Evolutionary conservation across 2,329 filamentous ascomycete genomes (phyloP).

Genomic region (Scedosporium dehoogii): DNA sequence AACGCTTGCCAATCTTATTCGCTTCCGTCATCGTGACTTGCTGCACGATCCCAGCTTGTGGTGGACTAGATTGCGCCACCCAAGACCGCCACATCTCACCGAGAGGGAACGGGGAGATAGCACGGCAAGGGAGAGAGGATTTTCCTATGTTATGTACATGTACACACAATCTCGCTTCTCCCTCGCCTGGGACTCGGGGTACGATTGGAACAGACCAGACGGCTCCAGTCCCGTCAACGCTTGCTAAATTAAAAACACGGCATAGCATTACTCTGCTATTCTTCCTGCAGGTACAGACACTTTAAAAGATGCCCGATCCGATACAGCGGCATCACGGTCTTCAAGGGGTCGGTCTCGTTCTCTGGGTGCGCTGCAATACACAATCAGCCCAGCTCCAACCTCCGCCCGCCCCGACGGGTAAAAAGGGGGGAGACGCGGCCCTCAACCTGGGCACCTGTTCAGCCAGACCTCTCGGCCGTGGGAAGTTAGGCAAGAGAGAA

Average conservation of each 20-base stretch:
- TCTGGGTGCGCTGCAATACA: neutral
- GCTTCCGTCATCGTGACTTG: neutral
- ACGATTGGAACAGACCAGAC: neutral
- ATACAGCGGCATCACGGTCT: neutral
- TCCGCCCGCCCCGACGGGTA: neutral
- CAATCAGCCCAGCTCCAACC: neutral
- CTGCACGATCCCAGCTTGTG: neutral
- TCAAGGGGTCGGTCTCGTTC: neutral
- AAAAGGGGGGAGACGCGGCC: constrained; percentile 1
- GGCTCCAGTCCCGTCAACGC: neutral
- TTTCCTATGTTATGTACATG: neutral
- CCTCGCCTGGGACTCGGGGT: neutral
- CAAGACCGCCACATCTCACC: neutral
- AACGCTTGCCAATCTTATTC: too few species aligned
- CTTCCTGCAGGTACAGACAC: neutral
- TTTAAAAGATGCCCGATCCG: neutral
- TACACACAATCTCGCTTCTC: neutral
- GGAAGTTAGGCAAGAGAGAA: too few species aligned
- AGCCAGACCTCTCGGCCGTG: neutral
- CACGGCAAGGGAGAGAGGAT: neutral
- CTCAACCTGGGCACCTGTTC: neutral
- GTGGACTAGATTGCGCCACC: too few species aligned
- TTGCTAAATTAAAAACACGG: neutral
- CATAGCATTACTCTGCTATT: neutral
- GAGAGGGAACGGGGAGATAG: neutral